phyloP scores from a whole-genome alignment of 306 rosid species.

The Pterocarpus macrocarpus region DNA sequence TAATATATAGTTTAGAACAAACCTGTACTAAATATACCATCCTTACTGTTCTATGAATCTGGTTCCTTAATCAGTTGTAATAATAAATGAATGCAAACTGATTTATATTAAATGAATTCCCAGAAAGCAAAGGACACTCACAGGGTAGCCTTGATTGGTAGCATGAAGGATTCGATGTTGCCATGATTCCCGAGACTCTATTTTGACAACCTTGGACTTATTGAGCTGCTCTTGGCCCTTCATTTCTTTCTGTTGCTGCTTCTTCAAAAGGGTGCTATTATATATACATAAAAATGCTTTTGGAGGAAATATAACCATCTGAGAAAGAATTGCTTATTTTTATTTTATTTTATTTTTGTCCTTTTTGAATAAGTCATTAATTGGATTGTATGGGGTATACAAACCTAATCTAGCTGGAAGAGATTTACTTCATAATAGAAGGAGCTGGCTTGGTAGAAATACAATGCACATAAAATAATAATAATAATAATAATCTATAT shows the following conservation, averaged over 20 bases:
- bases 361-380: conserved; percentile 23
- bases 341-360: neutral
- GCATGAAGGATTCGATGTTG: conserved; percentile 52
- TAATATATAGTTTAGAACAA: conserved; percentile 6
- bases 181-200: conserved; percentile 57
- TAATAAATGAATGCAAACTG: neutral
- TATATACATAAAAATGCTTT: neutral
- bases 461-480: neutral
- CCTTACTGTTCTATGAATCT: neutral
- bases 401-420: neutral
- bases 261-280: conserved; percentile 23
- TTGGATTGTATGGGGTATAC: neutral
- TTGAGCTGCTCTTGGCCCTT: conserved; percentile 43
- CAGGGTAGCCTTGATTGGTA: conserved; percentile 49
- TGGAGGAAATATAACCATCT: conserved; percentile 4
- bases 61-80: neutral
- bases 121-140: conserved; percentile 44
- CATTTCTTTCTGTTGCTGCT: conserved; percentile 46
- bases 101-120: conserved; percentile 5
- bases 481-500: neutral
- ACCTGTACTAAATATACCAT: neutral
- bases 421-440: neutral
- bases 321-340: conserved; percentile 4
- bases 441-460: neutral
- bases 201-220: conserved; percentile 60